A percentile compares a stretch with the other conserved stretches of the same genome.
Evolutionary conservation across 495 filamentous ascomycete species (phyloP).

Genomic region (Pyrenula aspistea): DNA sequence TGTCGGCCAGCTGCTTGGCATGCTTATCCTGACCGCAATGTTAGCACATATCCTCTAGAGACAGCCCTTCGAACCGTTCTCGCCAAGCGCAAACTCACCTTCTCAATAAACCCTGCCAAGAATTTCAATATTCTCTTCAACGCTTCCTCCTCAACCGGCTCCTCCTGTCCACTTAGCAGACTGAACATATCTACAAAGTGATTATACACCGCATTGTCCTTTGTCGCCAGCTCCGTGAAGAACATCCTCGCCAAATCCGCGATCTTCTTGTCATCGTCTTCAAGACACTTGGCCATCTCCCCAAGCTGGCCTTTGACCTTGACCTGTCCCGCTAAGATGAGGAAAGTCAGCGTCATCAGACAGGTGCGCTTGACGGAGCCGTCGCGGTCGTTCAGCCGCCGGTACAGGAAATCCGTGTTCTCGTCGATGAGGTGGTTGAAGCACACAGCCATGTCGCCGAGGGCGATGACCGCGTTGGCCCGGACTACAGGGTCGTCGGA

Average conservation of each 20-base stretch:
- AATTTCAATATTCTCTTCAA: conserved; percentile 84
- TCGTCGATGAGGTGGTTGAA: conserved; percentile 99
- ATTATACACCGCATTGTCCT: conserved; percentile 98
- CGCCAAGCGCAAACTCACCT: conserved; percentile 43
- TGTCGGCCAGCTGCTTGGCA: conserved; percentile 87
- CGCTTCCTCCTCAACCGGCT: conserved; percentile 67
- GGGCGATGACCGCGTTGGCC: conserved; percentile 89
- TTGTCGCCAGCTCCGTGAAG: conserved; percentile 91
- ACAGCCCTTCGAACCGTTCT: neutral
- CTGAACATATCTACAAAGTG: conserved; percentile 99
- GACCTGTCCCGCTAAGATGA: conserved; percentile 94
- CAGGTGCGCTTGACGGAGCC: conserved; percentile 91
- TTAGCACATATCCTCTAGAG: conserved; percentile 2
- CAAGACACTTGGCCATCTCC: conserved; percentile 97
- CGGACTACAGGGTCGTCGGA: conserved; percentile 81
- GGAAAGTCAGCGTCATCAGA: conserved; percentile 95
- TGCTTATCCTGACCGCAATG: conserved; percentile 69
- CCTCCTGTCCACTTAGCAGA: conserved; percentile 66
- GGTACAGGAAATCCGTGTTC: conserved; percentile 96
- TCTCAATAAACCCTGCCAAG: conserved; percentile 89
- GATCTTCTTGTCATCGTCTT: conserved; percentile 87
- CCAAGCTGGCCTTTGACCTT: conserved; percentile 99
- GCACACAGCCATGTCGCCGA: conserved; percentile 98
- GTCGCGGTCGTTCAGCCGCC: conserved; percentile 78
- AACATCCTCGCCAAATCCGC: conserved; percentile 94